Evolutionary conservation across 2,329 filamentous ascomycete genomes (phyloP).

Genomic region (Apiospora malaysiana): DNA sequence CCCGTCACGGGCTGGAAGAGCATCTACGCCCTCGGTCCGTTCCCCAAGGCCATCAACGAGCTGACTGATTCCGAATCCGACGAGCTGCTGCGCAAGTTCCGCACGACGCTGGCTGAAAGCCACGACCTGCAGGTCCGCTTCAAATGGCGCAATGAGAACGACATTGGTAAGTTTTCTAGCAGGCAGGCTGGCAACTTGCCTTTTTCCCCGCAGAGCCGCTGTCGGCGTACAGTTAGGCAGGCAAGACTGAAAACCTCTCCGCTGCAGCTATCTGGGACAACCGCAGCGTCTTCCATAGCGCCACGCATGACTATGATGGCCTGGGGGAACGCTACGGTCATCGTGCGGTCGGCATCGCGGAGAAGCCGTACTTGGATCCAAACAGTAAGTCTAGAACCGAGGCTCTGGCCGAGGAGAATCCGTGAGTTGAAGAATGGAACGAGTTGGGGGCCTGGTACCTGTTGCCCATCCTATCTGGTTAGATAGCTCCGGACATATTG

Average conservation of each 20-base stretch:
- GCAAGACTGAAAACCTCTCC: neutral
- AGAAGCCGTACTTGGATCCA: slow-evolving; percentile 59
- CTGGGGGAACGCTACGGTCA: slow-evolving; percentile 57
- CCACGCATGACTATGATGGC: slow-evolving; percentile 62
- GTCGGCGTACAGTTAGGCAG: neutral
- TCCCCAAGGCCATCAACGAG: slow-evolving; percentile 50
- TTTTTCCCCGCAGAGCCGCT: neutral
- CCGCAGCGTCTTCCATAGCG: slow-evolving; percentile 61
- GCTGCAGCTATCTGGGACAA: slow-evolving; percentile 65
- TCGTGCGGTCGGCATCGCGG: slow-evolving; percentile 60
- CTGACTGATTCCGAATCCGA: slow-evolving; percentile 49
- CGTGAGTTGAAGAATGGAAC: neutral
- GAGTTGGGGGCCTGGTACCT: neutral
- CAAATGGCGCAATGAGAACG: slow-evolving; percentile 51
- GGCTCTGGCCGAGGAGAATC: slow-evolving; percentile 8
- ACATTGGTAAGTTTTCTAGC: slow-evolving; percentile 45
- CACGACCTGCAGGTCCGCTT: slow-evolving; percentile 56
- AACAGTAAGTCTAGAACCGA: slow-evolving; percentile 49
- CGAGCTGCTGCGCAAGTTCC: slow-evolving; percentile 48
- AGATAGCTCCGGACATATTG: neutral
- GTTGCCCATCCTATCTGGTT: neutral
- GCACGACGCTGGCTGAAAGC: slow-evolving; percentile 49
- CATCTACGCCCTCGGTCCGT: slow-evolving; percentile 49
- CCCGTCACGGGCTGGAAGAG: slow-evolving; percentile 67
- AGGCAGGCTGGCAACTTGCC: neutral